Conservation (phyloP, 192 early-diverging fungal genomes). For the Powellomyces hirtus region DNA sequence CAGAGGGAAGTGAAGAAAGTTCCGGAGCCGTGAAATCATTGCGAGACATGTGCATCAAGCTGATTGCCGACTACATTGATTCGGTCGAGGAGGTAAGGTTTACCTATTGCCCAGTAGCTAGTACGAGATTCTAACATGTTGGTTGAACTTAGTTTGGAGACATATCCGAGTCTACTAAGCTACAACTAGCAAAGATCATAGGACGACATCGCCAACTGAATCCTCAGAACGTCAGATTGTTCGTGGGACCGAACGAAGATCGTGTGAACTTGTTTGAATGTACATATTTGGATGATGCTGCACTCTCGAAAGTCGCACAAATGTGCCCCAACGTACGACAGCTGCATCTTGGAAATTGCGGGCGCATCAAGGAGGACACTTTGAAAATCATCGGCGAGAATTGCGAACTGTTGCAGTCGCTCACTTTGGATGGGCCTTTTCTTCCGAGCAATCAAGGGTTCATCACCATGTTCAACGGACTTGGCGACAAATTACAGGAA, state of each 20-base stretch:
- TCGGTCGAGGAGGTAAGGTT: constrained; percentile 64
- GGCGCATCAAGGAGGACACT: constrained; percentile 58
- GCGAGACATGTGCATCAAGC: constrained; percentile 45
- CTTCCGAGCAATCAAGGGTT: constrained; percentile 62
- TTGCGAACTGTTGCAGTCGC: constrained; percentile 49
- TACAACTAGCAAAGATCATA: constrained; percentile 75
- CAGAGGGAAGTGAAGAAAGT: constrained; percentile 11
- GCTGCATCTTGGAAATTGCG: constrained; percentile 72
- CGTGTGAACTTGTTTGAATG: constrained; percentile 76
- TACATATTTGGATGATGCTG: constrained; percentile 55
- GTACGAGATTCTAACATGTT: too few relatives aligned
- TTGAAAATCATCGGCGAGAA: constrained; percentile 18
- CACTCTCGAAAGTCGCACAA: constrained; percentile 59
- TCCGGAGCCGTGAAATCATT: constrained; percentile 22
- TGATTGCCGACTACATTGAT: constrained; percentile 74
- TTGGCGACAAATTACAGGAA: constrained; percentile 47
- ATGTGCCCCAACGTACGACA: constrained; percentile 59
- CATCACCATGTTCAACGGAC: constrained; percentile 52
- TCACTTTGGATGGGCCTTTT: constrained; percentile 71
- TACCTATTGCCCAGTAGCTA: too few relatives aligned
- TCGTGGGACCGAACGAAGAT: constrained; percentile 59
- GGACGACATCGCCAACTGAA: constrained; percentile 70
- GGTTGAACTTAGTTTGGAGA: constrained; percentile 77
- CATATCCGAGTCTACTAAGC: constrained; percentile 65
- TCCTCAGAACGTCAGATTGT: constrained; percentile 62